A percentile compares a stretch with the other conserved stretches of the same genome.
phyloP scores from a whole-genome alignment of 169 alveolate genomes.

The Plasmodium inui region DNA sequence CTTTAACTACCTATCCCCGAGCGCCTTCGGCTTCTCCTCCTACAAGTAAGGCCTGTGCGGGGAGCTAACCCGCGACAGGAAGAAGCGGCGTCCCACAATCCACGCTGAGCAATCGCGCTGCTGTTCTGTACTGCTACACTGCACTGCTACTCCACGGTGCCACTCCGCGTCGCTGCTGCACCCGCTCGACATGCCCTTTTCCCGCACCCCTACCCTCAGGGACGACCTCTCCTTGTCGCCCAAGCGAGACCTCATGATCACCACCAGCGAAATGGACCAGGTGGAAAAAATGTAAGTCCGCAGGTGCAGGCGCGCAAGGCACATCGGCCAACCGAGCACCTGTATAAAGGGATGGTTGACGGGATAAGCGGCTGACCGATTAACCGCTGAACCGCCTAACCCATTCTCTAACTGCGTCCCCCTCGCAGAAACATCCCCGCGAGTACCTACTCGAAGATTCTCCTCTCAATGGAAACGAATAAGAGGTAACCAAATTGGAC shows the following conservation, averaged over 20 bases:
- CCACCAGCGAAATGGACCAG: conserved; percentile 70
- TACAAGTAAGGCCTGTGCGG: conserved; percentile 38
- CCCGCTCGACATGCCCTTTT: neutral
- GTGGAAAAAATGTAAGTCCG: conserved; percentile 68
- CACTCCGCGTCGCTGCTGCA: too few species aligned
- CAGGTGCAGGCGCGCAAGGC: neutral
- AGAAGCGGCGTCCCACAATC: neutral
- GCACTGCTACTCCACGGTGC: too few species aligned
- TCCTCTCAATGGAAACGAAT: conserved; percentile 9
- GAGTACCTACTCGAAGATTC: conserved; percentile 45
- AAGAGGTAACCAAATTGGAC: neutral
- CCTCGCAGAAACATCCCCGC: conserved; percentile 36
- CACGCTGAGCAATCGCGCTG: neutral
- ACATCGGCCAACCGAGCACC: neutral
- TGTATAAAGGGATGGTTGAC: neutral
- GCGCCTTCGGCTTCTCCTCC: conserved; percentile 72
- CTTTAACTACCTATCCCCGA: conserved; percentile 70
- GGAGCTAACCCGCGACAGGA: neutral
- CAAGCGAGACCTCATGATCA: conserved; percentile 60
- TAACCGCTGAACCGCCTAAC: neutral
- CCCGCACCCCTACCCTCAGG: conserved; percentile 13
- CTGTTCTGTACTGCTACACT: neutral
- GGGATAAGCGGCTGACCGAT: neutral
- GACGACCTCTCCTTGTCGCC: conserved; percentile 68
- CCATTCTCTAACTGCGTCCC: neutral